Percentiles rank a stretch among this genome's conserved stretches.
These are phyloP conservation scores for Coniella lustricola DNA, from an alignment of 2,329 filamentous ascomycete genomes.

Conservation along the genomic window DNA sequence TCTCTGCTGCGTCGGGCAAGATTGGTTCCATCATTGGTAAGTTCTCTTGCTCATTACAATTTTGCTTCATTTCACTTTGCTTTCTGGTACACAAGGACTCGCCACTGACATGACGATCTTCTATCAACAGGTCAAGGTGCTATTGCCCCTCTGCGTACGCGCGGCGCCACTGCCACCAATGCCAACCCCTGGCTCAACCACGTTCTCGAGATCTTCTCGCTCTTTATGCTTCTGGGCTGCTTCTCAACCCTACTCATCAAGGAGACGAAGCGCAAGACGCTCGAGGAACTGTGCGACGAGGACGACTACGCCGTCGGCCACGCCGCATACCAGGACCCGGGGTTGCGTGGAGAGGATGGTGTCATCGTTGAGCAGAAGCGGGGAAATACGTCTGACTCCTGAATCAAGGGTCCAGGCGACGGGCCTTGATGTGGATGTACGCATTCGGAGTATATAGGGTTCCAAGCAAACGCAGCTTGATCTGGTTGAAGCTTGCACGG, in stretches of 20 bases:
- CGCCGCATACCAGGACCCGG: no score
- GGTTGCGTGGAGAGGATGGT: no score
- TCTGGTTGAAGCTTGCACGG: no score
- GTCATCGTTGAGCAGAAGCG: no score
- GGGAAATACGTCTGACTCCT: no score
- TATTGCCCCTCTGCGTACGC: constrained; percentile 46
- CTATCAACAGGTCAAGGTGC: constrained; percentile 37
- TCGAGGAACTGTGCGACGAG: constrained; percentile 50
- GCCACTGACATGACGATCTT: no score
- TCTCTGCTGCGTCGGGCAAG: constrained; percentile 44
- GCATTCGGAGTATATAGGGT: no score
- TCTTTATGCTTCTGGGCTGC: constrained; percentile 70
- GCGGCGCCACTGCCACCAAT: constrained; percentile 34
- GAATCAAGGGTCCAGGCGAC: no score
- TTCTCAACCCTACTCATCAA: constrained; percentile 64
- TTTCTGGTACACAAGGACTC: no score
- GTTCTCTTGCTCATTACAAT: background rate
- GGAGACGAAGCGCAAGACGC: constrained; percentile 67
- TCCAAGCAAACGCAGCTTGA: no score
- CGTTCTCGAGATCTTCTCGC: constrained; percentile 65
- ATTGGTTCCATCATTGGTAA: constrained; percentile 46
- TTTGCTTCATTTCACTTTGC: background rate
- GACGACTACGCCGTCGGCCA: constrained; percentile 13
- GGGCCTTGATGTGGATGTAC: no score
- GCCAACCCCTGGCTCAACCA: constrained; percentile 64